Base-by-base conservation (phyloP, 2,329 filamentous ascomycete species). In the Penicillium sp. region DNA sequence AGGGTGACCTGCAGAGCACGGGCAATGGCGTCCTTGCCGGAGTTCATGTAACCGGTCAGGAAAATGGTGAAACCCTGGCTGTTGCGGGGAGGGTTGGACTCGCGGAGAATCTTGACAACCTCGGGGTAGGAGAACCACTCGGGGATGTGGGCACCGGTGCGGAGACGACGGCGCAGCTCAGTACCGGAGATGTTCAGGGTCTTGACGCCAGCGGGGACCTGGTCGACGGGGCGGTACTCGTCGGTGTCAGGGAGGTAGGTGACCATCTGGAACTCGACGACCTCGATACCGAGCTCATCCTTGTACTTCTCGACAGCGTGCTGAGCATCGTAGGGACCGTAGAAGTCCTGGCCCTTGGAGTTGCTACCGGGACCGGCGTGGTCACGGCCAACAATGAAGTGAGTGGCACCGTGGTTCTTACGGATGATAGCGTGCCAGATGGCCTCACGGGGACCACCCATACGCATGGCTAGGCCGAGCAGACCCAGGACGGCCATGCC, bases 41-140 rank as follows among this genome's bases (percentile, higher is more conserved):
- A 90, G 87, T 97, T 99, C 75, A 90, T 88, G 83, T 94, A 97
- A 58, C 94, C 94, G 3, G 94, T 97, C 63, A 99, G 83, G 87
- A 99, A 97, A 77, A 99, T 85, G 60, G 94, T 97, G 85, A 99
- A 99, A 61, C 94, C 94, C 82, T 99, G 95, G 71, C 88, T 85
- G 67, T 86, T 87, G 64, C 94, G 90, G 48, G 95, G 87, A 46
- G 93, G 94, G 82, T 97, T 94, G 66, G 93, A 96, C 81, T 99
- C 92, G 69, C 94, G 88, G 59, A 99, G 88, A 46, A 97, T 94
- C 77, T 87, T 88, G 78, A 99, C 94, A 66, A 99, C 94, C 81
- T 99, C 94, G 59, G 94, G 93, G 83, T 99, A 99, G 28, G 94
- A 97, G 85, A 99, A 99, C 94, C 94, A 99, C 78, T 95, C 92